Conservation (phyloP, 805 yeast genomes). For the Barnettozyma wickerhamii region DNA sequence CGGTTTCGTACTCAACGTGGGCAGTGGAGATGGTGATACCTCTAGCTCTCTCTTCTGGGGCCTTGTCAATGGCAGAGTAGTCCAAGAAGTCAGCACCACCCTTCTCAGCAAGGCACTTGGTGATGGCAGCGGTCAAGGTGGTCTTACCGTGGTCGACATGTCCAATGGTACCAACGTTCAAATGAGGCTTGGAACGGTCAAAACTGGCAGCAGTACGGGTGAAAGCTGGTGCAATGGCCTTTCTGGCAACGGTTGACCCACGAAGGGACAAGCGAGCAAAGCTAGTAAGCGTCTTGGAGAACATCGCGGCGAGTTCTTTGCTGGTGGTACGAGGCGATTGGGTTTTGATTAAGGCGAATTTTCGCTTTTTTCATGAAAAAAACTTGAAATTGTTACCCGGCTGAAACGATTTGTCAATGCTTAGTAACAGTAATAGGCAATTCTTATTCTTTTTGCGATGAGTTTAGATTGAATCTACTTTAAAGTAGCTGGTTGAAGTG, state of each 20-base stretch:
- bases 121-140: slow-evolving; percentile 96
- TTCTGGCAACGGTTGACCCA: slow-evolving; percentile 8
- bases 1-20: slow-evolving; percentile 96
- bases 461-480: not conserved
- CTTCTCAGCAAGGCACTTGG: slow-evolving; percentile 81
- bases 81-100: slow-evolving; percentile 96
- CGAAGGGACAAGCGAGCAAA: slow-evolving; percentile 16
- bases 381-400: not conserved
- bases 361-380: not conserved
- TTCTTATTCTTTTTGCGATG: no score
- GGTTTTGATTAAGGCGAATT: not conserved
- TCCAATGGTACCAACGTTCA: slow-evolving; percentile 96
- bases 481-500: not conserved
- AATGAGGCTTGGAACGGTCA: slow-evolving; percentile 94
- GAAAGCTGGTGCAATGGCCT: slow-evolving; percentile 14
- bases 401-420: no score
- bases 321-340: not conserved
- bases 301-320: slow-evolving; percentile 2
- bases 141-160: slow-evolving; percentile 99
- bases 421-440: not conserved
- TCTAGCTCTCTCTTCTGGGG: slow-evolving; percentile 99
- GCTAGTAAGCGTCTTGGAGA: slow-evolving; percentile 8
- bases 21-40: slow-evolving; percentile 99
- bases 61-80: slow-evolving; percentile 90
- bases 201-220: slow-evolving; percentile 61